Evolutionary conservation across 495 filamentous ascomycete species (phyloP).

Genomic region (Annulohypoxylon bovei): DNA sequence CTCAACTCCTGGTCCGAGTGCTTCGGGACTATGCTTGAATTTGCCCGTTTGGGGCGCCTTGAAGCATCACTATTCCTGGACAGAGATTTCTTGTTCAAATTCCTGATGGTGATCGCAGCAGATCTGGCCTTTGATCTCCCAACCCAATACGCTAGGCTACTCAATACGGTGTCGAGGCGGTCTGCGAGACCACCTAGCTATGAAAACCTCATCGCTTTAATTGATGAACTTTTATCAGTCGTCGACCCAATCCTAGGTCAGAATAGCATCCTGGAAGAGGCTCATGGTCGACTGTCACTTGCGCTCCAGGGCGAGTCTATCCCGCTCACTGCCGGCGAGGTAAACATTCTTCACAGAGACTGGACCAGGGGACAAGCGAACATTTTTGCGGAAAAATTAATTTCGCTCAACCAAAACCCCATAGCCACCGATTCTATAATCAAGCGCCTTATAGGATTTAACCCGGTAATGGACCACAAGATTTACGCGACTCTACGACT

Average conservation of each 20-base stretch:
- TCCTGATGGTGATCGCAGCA: conserved; percentile 70
- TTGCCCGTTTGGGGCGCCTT: conserved; percentile 65
- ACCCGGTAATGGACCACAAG: conserved; percentile 46
- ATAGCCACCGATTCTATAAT: conserved; percentile 57
- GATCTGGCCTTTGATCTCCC: conserved; percentile 60
- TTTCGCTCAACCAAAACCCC: conserved; percentile 59
- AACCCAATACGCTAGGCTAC: conserved; percentile 54
- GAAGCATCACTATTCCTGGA: conserved; percentile 66
- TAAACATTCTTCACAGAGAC: conserved; percentile 53
- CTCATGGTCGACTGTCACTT: conserved; percentile 40
- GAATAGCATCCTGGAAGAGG: conserved; percentile 54
- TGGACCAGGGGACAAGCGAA: conserved; percentile 52
- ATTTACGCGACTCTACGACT: conserved; percentile 47
- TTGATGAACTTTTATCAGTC: conserved; percentile 60
- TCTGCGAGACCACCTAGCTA: conserved; percentile 63
- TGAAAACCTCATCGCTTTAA: conserved; percentile 61
- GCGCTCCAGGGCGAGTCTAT: conserved; percentile 42
- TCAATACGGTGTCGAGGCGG: conserved; percentile 57
- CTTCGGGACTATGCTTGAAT: conserved; percentile 71
- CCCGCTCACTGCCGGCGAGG: conserved; percentile 52
- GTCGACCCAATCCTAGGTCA: conserved; percentile 62
- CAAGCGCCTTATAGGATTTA: conserved; percentile 51
- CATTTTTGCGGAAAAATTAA: conserved; percentile 62
- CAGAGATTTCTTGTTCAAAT: conserved; percentile 63
- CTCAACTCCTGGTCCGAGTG: conserved; percentile 82